Base-by-base conservation (phyloP, 139 green algal species). In the Pedinophyceae sp. region DNA sequence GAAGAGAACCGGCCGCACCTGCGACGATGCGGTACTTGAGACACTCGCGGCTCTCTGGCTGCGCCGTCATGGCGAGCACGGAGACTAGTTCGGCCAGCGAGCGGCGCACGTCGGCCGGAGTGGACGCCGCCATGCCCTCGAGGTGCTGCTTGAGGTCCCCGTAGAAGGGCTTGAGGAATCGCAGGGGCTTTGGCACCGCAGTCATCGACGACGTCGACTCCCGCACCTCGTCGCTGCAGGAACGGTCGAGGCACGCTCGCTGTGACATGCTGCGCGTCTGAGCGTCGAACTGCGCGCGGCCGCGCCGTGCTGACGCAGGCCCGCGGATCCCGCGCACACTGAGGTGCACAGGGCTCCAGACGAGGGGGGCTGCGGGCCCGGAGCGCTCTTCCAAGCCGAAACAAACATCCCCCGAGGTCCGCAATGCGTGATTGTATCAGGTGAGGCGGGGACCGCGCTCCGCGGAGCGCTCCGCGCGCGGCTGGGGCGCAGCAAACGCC, bases 121-220 rank as follows among this genome's bases (percentile, higher is more conserved):
- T 57, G 18, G 39, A 54, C 1, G 30, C 54, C 1, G 72, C 52
- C 56, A 94, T 51, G 2, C 30, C 55, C n/a, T 84, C 77, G 30
- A 75, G 80, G 1, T 34, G 27, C 4, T 60, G 63, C 47, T 87
- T 87, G 18, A 99, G 67, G 0, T 58, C 66, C 20, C 73, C 69
- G 28, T 92, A 88, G 67, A 97, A 86, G 0, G 74, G 62, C 3
- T 79, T 69, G 46, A 99, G 76, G 65, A 99, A 98, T 74, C 98
- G 98, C 20, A 99, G 72, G 1, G 92, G 91, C 73, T 98, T 98
- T 19, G 92, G 92, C 10, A 98, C 91, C 16, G 77, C 85, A 10
- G 89, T 97, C 91, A 99, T 98, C 29, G 82, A 92, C 18, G 82
- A 88, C 3, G 89, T 97, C 27, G 92, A 75, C 17, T 60, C 80